Conservation (phyloP, 257 asterid species). For the Solanum chilense region DNA sequence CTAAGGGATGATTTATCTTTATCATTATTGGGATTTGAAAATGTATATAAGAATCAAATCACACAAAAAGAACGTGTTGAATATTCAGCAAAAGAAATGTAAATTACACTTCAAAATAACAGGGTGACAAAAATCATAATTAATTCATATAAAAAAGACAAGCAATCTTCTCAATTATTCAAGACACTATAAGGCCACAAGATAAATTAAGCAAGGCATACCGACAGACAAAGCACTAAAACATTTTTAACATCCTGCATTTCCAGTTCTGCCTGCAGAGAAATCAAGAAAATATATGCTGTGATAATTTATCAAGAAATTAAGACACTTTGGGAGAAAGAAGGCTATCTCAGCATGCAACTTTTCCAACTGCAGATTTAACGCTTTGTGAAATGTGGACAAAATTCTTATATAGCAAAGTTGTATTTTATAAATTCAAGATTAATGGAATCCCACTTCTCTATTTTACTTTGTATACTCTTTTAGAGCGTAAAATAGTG, state of each 20-base stretch:
- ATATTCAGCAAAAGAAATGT: background rate
- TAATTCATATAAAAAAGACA: background rate
- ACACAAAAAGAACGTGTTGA: background rate
- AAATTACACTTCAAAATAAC: background rate
- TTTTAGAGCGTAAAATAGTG: no score
- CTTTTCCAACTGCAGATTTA: background rate
- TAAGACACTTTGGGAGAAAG: background rate
- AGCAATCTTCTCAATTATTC: background rate
- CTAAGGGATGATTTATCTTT: background rate
- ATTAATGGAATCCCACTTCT: background rate
- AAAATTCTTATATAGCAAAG: background rate
- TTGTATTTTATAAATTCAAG: background rate
- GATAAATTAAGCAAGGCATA: constrained; percentile 21
- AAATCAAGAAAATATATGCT: background rate
- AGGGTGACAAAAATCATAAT: background rate
- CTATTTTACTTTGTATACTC: no score
- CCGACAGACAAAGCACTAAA: constrained; percentile 75
- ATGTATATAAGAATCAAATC: background rate
- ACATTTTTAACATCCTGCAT: constrained; percentile 92
- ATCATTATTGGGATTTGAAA: background rate
- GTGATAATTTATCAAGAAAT: background rate
- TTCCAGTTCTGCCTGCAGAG: constrained; percentile 80
- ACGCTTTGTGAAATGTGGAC: background rate
- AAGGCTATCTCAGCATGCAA: background rate
- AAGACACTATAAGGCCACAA: background rate